phyloP scores from a whole-genome alignment of 768 basidiomycete species.

The Grammothele lineata region DNA sequence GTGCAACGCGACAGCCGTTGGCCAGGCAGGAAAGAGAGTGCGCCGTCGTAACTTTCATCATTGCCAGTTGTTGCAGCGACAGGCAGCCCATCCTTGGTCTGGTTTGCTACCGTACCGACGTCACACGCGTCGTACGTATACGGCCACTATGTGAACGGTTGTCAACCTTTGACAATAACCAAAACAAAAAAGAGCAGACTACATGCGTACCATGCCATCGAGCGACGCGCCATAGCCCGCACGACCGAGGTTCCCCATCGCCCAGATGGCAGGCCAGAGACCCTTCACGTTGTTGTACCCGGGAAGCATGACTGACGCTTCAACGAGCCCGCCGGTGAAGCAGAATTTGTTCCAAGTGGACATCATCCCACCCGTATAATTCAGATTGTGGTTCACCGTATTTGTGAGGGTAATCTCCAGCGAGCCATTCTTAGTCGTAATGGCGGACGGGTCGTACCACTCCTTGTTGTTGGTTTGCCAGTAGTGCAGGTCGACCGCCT shows the following conservation, averaged over 20 bases:
- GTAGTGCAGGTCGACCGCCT: conserved; percentile 42
- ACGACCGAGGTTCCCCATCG: conserved; percentile 58
- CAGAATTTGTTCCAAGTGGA: conserved; percentile 79
- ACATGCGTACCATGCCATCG: conserved; percentile 41
- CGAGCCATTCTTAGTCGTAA: conserved; percentile 37
- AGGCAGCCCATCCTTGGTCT: conserved; percentile 68
- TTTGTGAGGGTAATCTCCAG: conserved; percentile 51
- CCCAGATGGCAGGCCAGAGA: conserved; percentile 55
- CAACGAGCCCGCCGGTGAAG: conserved; percentile 80
- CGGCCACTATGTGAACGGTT: conserved; percentile 60
- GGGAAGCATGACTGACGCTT: conserved; percentile 59
- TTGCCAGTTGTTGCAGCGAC: conserved; percentile 52
- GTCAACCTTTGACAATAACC: no score
- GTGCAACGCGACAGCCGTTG: conserved; percentile 87
- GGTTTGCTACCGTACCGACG: conserved; percentile 51
- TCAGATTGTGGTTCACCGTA: conserved; percentile 42
- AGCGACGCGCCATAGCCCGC: conserved; percentile 67
- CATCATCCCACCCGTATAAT: conserved; percentile 44
- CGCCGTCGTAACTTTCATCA: conserved; percentile 37
- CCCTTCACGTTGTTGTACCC: conserved; percentile 60
- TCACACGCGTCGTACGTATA: conserved; percentile 85
- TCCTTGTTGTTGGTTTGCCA: conserved; percentile 52
- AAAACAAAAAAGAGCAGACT: conserved; percentile 13
- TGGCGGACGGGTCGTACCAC: conserved; percentile 83
- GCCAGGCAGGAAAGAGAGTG: conserved; percentile 71